Conservation (phyloP, 2,329 filamentous ascomycete species). For the Scolecobasidium constrictum region DNA sequence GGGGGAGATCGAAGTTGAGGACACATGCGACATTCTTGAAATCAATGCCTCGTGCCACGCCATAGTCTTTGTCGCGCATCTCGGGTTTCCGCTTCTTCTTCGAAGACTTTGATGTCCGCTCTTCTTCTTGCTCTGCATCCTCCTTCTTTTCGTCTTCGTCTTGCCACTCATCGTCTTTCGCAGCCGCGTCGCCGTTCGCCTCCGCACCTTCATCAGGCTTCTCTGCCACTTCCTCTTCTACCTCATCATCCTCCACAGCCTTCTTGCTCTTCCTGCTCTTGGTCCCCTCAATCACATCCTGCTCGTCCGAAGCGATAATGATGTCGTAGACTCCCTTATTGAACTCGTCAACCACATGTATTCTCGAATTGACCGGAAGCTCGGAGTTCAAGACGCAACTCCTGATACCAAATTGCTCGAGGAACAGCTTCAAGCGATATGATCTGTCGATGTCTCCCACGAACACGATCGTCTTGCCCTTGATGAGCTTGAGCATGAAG, state of each 20-base stretch:
- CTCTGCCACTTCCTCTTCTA: constrained; percentile 16
- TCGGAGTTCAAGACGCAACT: constrained; percentile 92
- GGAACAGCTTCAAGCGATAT: constrained; percentile 86
- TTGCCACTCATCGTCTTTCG: constrained; percentile 26
- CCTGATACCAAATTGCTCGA: constrained; percentile 93
- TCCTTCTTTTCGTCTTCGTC: constrained; percentile 15
- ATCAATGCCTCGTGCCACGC: constrained; percentile 91
- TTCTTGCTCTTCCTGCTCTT: constrained; percentile 24
- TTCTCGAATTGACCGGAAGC: constrained; percentile 79
- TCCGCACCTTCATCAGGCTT: constrained; percentile 27
- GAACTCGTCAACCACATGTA: constrained; percentile 95
- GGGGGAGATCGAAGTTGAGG: constrained; percentile 92
- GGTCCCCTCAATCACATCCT: constrained; percentile 66
- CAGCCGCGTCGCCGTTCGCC: constrained; percentile 12
- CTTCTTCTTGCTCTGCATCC: constrained; percentile 25
- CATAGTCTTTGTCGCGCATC: constrained; percentile 68
- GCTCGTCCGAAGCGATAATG: constrained; percentile 90
- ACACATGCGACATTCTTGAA: constrained; percentile 93
- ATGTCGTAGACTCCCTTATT: constrained; percentile 97
- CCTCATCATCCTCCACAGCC: constrained; percentile 15
- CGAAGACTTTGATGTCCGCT: constrained; percentile 21
- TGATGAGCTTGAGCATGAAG: constrained; percentile 88
- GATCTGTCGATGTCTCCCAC: constrained; percentile 81
- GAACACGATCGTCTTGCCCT: constrained; percentile 80
- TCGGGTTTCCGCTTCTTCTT: constrained; percentile 51